Conservation (phyloP, 139 green algal species). For the Deuterostichococcus epilithicus region DNA sequence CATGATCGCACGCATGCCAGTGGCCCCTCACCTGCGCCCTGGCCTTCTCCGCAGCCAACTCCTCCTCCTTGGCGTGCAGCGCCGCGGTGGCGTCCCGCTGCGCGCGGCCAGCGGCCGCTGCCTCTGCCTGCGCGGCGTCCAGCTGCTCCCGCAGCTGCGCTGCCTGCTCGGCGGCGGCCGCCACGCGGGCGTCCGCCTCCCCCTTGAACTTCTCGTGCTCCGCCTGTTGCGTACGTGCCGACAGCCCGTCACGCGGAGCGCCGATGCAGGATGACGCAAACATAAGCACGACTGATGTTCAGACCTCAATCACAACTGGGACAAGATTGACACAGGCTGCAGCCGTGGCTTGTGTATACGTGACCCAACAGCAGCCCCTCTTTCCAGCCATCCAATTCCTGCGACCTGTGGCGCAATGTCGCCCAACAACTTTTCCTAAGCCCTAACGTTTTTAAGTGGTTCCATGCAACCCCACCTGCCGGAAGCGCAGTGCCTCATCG, state of each 20-base stretch:
- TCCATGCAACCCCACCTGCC: slow-evolving; percentile 17
- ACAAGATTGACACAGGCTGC: too few species aligned
- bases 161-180: background rate
- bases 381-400: too few species aligned
- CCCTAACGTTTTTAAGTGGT: background rate
- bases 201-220: slow-evolving; percentile 40
- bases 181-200: slow-evolving; percentile 6
- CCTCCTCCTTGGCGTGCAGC: slow-evolving; percentile 17
- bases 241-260: too few species aligned
- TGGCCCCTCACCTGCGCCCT: background rate
- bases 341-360: too few species aligned
- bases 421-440: background rate
- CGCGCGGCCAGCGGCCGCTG: slow-evolving; percentile 9
- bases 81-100: slow-evolving; percentile 10
- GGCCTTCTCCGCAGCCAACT: background rate
- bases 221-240: too few species aligned
- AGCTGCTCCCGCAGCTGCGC: background rate
- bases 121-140: background rate
- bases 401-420: too few species aligned
- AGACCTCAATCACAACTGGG: too few species aligned
- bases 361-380: too few species aligned
- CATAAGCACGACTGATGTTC: too few species aligned
- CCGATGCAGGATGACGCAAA: too few species aligned
- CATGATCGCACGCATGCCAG: background rate
- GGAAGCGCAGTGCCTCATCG: slow-evolving; percentile 40